These are phyloP conservation scores for Ustilago tritici DNA, from an alignment of 1,284 basidiomycete genomes.

Conservation along the genomic window DNA sequence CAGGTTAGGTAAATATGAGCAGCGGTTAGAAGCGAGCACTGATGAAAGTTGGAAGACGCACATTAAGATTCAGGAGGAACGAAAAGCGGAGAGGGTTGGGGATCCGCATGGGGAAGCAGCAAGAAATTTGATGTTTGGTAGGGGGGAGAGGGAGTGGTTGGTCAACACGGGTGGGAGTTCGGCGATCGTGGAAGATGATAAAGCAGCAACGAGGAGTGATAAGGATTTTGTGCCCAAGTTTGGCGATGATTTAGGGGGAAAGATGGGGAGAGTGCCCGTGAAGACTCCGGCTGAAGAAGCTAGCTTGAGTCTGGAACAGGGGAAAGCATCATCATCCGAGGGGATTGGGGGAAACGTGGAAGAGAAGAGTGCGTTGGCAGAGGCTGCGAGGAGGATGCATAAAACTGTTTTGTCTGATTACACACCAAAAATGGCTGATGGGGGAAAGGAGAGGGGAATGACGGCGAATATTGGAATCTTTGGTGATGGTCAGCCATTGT, in stretches of 20 bases:
- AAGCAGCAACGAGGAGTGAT: background rate
- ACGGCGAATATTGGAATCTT: conserved; percentile 14
- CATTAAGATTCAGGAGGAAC: conserved; percentile 12
- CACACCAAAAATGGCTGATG: background rate
- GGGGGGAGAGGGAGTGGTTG: conserved; percentile 47
- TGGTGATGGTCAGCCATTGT: conserved; percentile 20
- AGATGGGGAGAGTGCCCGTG: background rate
- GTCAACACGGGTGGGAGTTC: conserved; percentile 32
- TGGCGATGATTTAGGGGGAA: conserved; percentile 11
- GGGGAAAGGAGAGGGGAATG: background rate
- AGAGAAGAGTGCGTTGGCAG: conserved; percentile 18
- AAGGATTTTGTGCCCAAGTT: conserved; percentile 17
- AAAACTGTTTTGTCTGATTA: conserved; percentile 29
- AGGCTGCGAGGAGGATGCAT: conserved; percentile 20
- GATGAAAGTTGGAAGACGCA: conserved; percentile 11
- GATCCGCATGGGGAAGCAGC: conserved; percentile 43
- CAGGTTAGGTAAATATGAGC: conserved; percentile 17
- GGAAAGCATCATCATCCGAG: background rate
- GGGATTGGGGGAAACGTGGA: background rate
- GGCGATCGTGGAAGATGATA: conserved; percentile 3
- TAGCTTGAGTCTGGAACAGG: conserved; percentile 6
- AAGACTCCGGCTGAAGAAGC: conserved; percentile 42
- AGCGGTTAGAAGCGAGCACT: background rate
- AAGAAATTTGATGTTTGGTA: conserved; percentile 39
- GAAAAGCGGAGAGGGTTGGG: conserved; percentile 17